Base-by-base conservation (phyloP, 2,329 filamentous ascomycete genomes). In the Curvularia verruculosa region DNA sequence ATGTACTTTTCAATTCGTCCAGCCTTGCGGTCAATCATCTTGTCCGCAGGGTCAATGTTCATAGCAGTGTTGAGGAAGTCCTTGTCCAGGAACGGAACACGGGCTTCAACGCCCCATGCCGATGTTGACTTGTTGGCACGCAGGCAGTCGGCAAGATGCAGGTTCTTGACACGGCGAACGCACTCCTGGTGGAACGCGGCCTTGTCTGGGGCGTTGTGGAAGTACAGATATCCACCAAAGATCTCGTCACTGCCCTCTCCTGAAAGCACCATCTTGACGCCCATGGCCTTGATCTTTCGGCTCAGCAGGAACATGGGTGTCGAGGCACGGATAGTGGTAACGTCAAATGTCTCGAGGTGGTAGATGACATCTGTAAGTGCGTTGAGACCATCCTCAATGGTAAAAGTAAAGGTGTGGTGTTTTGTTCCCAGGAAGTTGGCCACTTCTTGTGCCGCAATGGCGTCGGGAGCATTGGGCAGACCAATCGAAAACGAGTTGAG, bases 401-500 rank as follows among this genome's bases (percentile, higher is more conserved):
- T 98, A 78, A 99, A 99, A 52, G 93, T 98, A 84, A 99, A 96
- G 71, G 92, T 91, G 80, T 99, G 92, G 79, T 99, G 95, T 82
- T 95, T 96, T 55, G 95, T 99, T 72, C 95, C 96, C 40, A 99
- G 87, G 84, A 96, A 99, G 77, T 94, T 90, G 73, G 95, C 95
- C 18, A 97, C 95, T 80, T 97, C 91, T 55, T 93, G 82, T 18
- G 95, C 95, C 45, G 95, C 95, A 78, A 90, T 87, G 73, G 92
- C 95, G 78, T 99, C 95, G 48, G 95, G 95, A 31, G 95, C 91
- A 67, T 89, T 91, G 7, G 94, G 93, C 34, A 99, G 87, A 74
- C 95, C 95, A 67, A 99, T 99, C 15, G 95, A 99, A 84, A 99
- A 99, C 15, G 93, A 97, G 86, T 98, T 96, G 78, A 99, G 87